Evolutionary conservation across 495 filamentous ascomycete species (phyloP), one percentile per base, ranked within the genome.

Genomic region (Cairneyella variabilis): DNA sequence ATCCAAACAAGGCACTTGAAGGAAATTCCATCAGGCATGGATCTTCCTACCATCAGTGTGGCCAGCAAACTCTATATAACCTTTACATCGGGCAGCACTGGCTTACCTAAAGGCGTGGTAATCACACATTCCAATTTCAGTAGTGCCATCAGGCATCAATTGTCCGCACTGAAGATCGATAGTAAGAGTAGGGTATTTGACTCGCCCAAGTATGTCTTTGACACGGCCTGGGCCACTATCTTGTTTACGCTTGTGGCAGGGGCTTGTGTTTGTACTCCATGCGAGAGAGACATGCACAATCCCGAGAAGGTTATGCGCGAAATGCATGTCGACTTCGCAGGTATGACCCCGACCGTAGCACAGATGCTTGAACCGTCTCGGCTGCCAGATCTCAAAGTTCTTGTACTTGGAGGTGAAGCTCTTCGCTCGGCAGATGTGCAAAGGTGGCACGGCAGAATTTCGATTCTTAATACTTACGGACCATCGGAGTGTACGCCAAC

Each of bases 171-270:
- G 41, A 69, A 27, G 83, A 85, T 62, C 57, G 71, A n/a, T n/a
- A n/a, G n/a, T n/a, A n/a, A n/a, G n/a, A n/a, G n/a, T n/a, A n/a
- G 53, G 12, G 53, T 57, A 12, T 17, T 52, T 18, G 30, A 60
- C 3, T 50, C 57, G 17, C 48, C 53, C 1, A 20, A 37, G 0
- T 53, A 56, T 23, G 80, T 85, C 0, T 93, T 92, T 57, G 90
- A 92, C 60, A 86, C 91, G 90, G 84, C 1, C 79, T 91, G 0
- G 89, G 89, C 49, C 88, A 40, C 91, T 59, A 85, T 88, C 3
- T 91, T 91, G 68, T 90, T 88, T 59, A 80, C 89, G 0, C 60
- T 89, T 0, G 18, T 28, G 9, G 7, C 1, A 25, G 56, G 50
- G 6, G 50, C 27, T 18, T 41, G 42, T 26, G 30, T 58, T 20